phyloP scores from a whole-genome alignment of 306 rosid genomes.

The Rubus parviflorus region DNA sequence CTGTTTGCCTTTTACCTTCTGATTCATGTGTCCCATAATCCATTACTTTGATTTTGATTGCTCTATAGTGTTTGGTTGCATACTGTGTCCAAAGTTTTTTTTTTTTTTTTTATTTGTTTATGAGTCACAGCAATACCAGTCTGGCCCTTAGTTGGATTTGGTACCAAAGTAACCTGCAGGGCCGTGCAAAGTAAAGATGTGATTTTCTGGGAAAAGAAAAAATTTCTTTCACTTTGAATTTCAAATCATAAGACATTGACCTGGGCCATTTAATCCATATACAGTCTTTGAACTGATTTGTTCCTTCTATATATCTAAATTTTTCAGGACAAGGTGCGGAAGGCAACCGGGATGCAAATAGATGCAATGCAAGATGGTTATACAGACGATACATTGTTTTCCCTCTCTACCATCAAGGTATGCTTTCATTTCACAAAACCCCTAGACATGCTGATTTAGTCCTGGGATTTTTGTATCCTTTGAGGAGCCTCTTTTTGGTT shows the following conservation, averaged over 20 bases:
- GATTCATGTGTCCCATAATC: not conserved
- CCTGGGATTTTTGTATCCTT: not conserved
- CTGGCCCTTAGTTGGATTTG: not conserved
- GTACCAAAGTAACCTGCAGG: not conserved
- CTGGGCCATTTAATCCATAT: not conserved
- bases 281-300: constrained; percentile 18
- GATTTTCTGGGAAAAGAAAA: not conserved
- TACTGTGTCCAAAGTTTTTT: not conserved
- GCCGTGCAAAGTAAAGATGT: not conserved
- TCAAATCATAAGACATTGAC: not conserved
- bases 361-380: constrained; percentile 82
- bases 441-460: not conserved
- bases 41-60: not conserved
- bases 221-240: not conserved
- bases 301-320: constrained; percentile 19
- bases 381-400: constrained; percentile 69
- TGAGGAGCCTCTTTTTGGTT: not conserved
- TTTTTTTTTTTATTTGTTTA: not conserved
- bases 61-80: not conserved
- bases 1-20: not conserved
- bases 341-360: constrained; percentile 83
- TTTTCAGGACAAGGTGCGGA: constrained; percentile 75
- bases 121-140: not conserved
- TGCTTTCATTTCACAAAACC: constrained; percentile 14
- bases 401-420: constrained; percentile 91